These are phyloP conservation scores for Colletotrichum neosansevieriae DNA, from an alignment of 2,329 filamentous ascomycete genomes.

Conservation along the genomic window DNA sequence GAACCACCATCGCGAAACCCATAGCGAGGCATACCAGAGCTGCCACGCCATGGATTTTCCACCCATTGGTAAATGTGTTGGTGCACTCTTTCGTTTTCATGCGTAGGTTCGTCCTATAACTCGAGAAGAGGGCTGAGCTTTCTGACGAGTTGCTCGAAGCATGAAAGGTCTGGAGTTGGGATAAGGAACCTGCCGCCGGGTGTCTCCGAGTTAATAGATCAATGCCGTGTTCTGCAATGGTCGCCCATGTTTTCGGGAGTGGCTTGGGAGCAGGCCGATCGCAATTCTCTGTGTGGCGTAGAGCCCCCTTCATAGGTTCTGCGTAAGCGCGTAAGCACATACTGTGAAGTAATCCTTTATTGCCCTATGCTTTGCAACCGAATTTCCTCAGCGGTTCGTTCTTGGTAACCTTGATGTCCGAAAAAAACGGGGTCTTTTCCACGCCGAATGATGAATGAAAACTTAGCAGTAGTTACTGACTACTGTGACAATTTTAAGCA, in stretches of 20 bases:
- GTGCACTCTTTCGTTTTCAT: constrained; percentile 47
- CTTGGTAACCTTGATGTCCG: no score
- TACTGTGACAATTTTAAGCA: no score
- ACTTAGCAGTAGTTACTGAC: no score
- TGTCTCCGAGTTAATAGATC: constrained; percentile 2
- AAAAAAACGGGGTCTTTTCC: no score
- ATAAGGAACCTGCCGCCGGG: constrained; percentile 24
- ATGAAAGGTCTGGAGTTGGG: constrained; percentile 25
- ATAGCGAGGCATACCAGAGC: constrained; percentile 49
- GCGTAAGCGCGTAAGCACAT: not conserved
- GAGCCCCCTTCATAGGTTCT: not conserved
- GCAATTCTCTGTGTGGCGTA: constrained; percentile 14
- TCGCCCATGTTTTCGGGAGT: constrained; percentile 22
- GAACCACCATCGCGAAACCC: constrained; percentile 54
- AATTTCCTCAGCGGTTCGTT: constrained; percentile 11
- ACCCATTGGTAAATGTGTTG: constrained; percentile 47
- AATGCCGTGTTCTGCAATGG: constrained; percentile 27
- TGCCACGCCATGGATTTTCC: constrained; percentile 47
- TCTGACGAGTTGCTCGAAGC: constrained; percentile 13
- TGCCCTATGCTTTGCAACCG: not conserved
- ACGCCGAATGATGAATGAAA: no score
- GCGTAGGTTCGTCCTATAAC: constrained; percentile 35
- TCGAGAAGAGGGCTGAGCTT: not conserved
- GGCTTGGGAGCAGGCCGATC: constrained; percentile 13
- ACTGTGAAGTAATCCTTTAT: no score